Evolutionary conservation across 805 yeast genomes (phyloP).

Genomic region (Pichia gijzeniarum): DNA sequence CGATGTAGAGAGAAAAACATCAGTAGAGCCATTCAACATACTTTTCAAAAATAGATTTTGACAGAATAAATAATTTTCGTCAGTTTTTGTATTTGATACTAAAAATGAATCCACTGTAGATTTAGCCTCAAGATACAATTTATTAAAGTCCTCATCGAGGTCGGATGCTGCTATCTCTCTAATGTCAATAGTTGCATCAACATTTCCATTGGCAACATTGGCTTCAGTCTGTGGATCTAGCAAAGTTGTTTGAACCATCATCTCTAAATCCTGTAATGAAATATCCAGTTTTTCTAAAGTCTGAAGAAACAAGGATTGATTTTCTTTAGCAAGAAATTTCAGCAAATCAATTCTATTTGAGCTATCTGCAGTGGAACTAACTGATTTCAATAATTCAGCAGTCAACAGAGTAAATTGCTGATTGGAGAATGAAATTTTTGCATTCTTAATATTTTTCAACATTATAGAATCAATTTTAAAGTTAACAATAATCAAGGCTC

Average conservation of each 20-base stretch:
- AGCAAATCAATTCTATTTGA: slow-evolving; percentile 30
- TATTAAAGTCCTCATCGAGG: slow-evolving; percentile 19
- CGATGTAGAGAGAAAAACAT: slow-evolving; percentile 16
- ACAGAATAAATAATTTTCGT: slow-evolving; percentile 37
- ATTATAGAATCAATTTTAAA: slow-evolving; percentile 8
- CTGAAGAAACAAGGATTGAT: slow-evolving; percentile 35
- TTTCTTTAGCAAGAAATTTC: slow-evolving; percentile 30
- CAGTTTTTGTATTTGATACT: slow-evolving; percentile 22
- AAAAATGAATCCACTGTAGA: slow-evolving; percentile 32
- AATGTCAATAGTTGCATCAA: slow-evolving; percentile 28
- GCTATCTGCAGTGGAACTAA: slow-evolving; percentile 13
- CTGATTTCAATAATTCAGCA: slow-evolving; percentile 18
- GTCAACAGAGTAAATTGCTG: slow-evolving; percentile 22
- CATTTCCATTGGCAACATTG: slow-evolving; percentile 24
- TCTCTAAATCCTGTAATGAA: slow-evolving; percentile 45
- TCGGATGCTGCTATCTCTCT: slow-evolving; percentile 20
- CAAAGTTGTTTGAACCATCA: slow-evolving; percentile 63
- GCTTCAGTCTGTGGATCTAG: slow-evolving; percentile 16
- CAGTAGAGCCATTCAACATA: slow-evolving; percentile 23
- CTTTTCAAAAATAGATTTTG: slow-evolving; percentile 40
- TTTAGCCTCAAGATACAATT: slow-evolving; percentile 10
- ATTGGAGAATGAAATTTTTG: slow-evolving; percentile 13
- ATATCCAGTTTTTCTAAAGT: slow-evolving; percentile 32
- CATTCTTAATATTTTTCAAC: slow-evolving; percentile 11
- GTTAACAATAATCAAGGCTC: slow-evolving; percentile 20